Base-by-base conservation (phyloP, 768 basidiomycete genomes). In the Cystobasidium onofrii region DNA sequence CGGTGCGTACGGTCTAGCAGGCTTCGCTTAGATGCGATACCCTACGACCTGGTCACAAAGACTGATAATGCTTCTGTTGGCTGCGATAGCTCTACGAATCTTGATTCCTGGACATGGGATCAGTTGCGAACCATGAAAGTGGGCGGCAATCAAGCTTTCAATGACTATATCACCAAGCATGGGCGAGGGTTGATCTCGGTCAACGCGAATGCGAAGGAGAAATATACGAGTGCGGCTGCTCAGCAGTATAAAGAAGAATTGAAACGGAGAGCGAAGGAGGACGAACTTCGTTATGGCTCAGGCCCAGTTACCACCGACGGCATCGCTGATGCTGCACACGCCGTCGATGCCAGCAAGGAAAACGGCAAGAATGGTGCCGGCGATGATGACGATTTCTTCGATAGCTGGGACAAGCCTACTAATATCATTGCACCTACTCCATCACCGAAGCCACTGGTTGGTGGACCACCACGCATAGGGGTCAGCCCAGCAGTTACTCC, bases 91-190 rank as follows among this genome's bases (percentile, higher is more conserved):
- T 98, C 95, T 29, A 97, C 94, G 70, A 97, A 93, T 82, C 87
- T 98, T 55, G 96, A 99, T 81, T 87, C 86, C 74, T 99, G 96
- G 96, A 89, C 92, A 76, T 84, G 92, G 74, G 82, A 83, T 63
- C 95, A 99, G 83, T 84, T 99, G 60, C 90, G 96, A 39, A 90
- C 87, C 1, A 94, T 99, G 91, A 98, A 98, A 84, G 87, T 91
- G 44, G 95, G 92, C 50, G 96, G 96, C 0, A 99, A 99, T 81
- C 85, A 86, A 12, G 86, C 88, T 23, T 90, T 91, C 1, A 86
- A 85, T 3, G 92, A 94, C 1, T 99, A 93, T 83, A 93, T 95
- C 81, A 88, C 85, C 23, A 91, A 90, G 78, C 89, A 94, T 76
- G 76, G 76, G 0, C 92, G 94, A 3, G 77, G 86, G 25, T n/a